Conservation (phyloP, 495 filamentous ascomycete genomes). For the Xylaria nigripes region DNA sequence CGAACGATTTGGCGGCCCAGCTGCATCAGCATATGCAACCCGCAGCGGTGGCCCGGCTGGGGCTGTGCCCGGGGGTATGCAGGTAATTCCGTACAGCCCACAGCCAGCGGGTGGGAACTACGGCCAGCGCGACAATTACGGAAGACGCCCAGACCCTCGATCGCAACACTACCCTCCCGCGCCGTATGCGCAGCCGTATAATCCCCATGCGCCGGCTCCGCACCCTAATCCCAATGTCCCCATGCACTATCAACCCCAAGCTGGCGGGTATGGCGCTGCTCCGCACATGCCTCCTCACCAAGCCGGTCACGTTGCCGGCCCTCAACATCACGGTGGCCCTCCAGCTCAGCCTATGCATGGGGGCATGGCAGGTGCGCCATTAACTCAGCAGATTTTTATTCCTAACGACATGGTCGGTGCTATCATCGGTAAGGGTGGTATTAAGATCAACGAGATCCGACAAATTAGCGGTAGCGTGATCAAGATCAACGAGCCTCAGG, state of each 20-base stretch:
- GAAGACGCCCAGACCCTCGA: constrained; percentile 63
- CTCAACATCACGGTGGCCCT: constrained; percentile 47
- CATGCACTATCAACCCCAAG: constrained; percentile 58
- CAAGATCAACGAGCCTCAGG: constrained; percentile 99
- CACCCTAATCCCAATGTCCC: constrained; percentile 58
- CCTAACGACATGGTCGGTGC: constrained; percentile 99
- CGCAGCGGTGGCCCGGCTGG: constrained; percentile 88
- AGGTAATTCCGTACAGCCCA: constrained; percentile 90
- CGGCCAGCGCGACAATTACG: constrained; percentile 81
- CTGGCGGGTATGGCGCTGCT: constrained; percentile 56
- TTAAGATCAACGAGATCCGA: constrained; percentile 98
- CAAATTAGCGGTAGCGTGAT: constrained; percentile 96
- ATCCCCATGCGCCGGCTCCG: constrained; percentile 50
- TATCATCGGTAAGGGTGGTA: constrained; percentile 96
- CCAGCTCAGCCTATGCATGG: constrained; percentile 65
- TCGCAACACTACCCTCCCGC: constrained; percentile 43
- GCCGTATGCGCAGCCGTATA: constrained; percentile 51
- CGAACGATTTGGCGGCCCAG: constrained; percentile 89
- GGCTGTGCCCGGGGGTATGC: constrained; percentile 92
- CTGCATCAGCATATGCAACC: constrained; percentile 93
- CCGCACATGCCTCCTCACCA: constrained; percentile 71
- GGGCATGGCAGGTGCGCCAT: constrained; percentile 67
- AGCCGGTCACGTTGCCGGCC: constrained; percentile 45
- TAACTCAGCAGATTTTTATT: constrained; percentile 98
- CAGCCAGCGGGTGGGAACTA: constrained; percentile 87